Conservation (phyloP, 345 rosid species). For the Limnanthes douglasii region DNA sequence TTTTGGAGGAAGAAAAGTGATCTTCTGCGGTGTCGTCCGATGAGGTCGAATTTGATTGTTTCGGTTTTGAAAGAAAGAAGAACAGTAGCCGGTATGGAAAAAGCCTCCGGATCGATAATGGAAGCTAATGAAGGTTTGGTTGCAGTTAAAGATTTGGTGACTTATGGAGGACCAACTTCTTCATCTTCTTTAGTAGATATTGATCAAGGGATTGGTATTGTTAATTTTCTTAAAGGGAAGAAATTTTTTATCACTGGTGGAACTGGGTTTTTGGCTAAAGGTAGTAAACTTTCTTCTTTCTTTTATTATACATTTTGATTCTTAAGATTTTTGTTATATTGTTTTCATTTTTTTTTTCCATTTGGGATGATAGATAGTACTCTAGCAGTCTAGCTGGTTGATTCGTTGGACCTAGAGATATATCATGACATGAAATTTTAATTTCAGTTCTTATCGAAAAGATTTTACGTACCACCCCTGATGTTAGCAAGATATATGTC, state of each 20-base stretch:
- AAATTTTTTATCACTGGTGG: constrained; percentile 67
- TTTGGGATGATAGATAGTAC: no score
- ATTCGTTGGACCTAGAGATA: no score
- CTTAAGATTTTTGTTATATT: neutral
- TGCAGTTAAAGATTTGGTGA: constrained; percentile 38
- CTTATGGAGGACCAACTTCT: constrained; percentile 23
- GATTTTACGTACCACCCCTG: constrained; percentile 67
- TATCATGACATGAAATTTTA: no score
- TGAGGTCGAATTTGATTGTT: constrained; percentile 20
- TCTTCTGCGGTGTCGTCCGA: constrained; percentile 32
- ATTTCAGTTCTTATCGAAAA: constrained; percentile 73
- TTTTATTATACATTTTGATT: neutral
- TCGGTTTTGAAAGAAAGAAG: constrained; percentile 40
- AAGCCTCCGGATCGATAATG: constrained; percentile 18
- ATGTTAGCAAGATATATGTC: constrained; percentile 75
- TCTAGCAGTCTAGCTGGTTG: no score
- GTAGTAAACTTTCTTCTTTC: constrained; percentile 12
- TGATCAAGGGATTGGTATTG: constrained; percentile 78
- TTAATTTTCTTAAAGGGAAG: constrained; percentile 67
- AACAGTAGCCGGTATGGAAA: constrained; percentile 19
- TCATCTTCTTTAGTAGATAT: constrained; percentile 30
- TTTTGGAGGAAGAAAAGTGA: constrained; percentile 15
- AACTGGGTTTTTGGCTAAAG: constrained; percentile 92
- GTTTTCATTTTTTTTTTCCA: no score
- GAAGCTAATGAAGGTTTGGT: constrained; percentile 42